Evolutionary conservation across 768 basidiomycete species (phyloP), one percentile per base, ranked within the genome.

Genomic region (Paxillus rubicundulus): DNA sequence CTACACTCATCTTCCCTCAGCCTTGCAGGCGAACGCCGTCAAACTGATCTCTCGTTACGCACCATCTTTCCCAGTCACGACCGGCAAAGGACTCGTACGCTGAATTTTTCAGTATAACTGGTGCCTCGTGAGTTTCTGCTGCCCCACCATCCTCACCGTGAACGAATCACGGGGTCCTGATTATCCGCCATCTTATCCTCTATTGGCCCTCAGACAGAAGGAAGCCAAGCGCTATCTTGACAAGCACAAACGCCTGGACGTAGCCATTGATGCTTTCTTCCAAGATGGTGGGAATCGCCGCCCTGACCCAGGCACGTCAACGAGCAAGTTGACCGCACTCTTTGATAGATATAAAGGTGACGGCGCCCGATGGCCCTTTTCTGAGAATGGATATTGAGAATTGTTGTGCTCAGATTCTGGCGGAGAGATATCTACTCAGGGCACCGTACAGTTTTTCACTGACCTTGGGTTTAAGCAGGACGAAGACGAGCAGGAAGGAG

Each of bases 181-280:
- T 28, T 14, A 1, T 24, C 28, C 10, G 33, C 38, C 52, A 57
- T 57, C 55, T 21, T 20, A 24, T 18, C 36, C 32, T 41, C 40
- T 8, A 10, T 46, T 40, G 4, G 18, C 20, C 49, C 50, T 37
- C 45, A 77, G 77, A 10, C 28, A 53, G 47, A 73, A 68, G 49
- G 87, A 89, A 54, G 89, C 87, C 10, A 81, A 70, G 59, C 81
- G 80, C 62, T 89, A 81, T 70, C 65, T 91, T 43, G 82, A 88
- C 55, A 84, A 82, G 58, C 76, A 87, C 71, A 84, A 82, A 59
- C 80, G 83, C 34, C 69, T 88, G 39, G 89, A 92, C 49, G 67
- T 75, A n/a, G 89, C 89, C 20, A 71, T 89, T 41, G 86, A 91
- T 65, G 82, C 86, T 1, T 92, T 76, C 66, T 88, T 80, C 70